phyloP scores from a whole-genome alignment of 352 stramenopile species.

The Phytophthora sojae region DNA sequence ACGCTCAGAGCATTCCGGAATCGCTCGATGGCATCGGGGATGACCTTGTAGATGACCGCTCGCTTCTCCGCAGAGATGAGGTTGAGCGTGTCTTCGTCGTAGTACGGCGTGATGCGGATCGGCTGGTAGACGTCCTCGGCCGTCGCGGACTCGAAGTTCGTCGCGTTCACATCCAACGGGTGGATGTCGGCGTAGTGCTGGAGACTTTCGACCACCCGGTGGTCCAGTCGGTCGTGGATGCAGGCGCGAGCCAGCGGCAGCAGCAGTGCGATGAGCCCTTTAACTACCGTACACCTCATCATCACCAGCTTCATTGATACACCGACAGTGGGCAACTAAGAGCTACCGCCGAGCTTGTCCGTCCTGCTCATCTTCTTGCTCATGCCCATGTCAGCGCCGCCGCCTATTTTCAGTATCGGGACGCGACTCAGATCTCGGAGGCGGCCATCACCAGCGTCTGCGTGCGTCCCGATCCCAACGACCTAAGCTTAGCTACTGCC shows the following conservation, averaged over 20 bases:
- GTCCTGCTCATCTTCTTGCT: not conserved
- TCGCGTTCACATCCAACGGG: constrained; percentile 35
- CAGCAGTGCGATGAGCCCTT: constrained; percentile 1
- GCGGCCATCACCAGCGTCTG: not conserved
- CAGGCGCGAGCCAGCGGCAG: constrained; percentile 18
- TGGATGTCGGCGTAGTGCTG: constrained; percentile 39
- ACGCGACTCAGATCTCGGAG: constrained; percentile 16
- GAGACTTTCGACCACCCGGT: constrained; percentile 24
- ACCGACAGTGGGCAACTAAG: not conserved
- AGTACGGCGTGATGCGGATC: constrained; percentile 80
- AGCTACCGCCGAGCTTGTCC: not conserved
- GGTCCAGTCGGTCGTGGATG: constrained; percentile 42
- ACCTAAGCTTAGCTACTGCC: not conserved
- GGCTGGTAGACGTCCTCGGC: constrained; percentile 45
- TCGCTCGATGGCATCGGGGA: constrained; percentile 70
- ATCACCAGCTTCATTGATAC: not conserved
- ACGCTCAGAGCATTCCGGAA: constrained; percentile 66
- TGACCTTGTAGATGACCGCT: constrained; percentile 61
- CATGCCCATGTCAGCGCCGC: constrained; percentile 1
- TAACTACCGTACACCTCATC: not conserved
- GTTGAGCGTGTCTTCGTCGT: constrained; percentile 62
- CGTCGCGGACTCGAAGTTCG: constrained; percentile 34
- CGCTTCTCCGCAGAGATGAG: constrained; percentile 50
- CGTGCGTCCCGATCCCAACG: not conserved
- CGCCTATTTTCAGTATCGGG: constrained; percentile 21